These are phyloP conservation scores for Pelargonium cotyledonis DNA, from an alignment of 441 rosid species.

Conservation along the genomic window DNA sequence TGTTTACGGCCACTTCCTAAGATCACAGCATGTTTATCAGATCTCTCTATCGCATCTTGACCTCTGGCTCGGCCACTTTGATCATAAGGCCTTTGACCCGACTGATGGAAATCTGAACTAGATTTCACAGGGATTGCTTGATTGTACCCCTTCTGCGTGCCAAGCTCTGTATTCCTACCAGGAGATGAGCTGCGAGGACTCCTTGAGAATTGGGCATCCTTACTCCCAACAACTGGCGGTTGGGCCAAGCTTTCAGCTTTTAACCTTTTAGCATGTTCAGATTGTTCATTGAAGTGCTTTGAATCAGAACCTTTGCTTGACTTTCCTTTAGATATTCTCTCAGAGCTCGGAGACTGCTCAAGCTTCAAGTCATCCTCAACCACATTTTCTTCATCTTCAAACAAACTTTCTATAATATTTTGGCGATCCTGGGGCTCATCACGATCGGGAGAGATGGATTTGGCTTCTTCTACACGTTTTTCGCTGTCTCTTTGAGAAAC, in stretches of 20 bases:
- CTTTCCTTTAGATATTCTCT: conserved; percentile 39
- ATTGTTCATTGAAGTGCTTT: conserved; percentile 39
- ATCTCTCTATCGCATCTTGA: conserved; percentile 41
- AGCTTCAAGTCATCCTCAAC: conserved; percentile 35
- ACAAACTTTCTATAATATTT: conserved; percentile 66
- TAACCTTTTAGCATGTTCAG: conserved; percentile 42
- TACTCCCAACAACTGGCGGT: conserved; percentile 35
- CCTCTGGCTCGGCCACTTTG: conserved; percentile 32
- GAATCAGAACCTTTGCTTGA: conserved; percentile 41
- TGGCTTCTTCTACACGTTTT: conserved; percentile 35
- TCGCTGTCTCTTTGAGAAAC: conserved; percentile 30
- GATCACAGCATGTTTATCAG: conserved; percentile 41
- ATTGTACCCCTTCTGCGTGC: neutral
- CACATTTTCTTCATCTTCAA: conserved; percentile 61
- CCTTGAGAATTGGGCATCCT: conserved; percentile 32
- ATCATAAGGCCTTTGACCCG: conserved; percentile 39
- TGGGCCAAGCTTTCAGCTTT: conserved; percentile 48
- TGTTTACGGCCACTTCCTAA: conserved; percentile 40
- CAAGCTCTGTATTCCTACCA: conserved; percentile 9
- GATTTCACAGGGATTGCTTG: conserved; percentile 38
- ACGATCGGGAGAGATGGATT: conserved; percentile 30
- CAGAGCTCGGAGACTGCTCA: conserved; percentile 48
- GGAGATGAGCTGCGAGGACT: conserved; percentile 32
- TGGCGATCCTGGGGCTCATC: conserved; percentile 50
- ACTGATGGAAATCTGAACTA: conserved; percentile 37